Evolutionary conservation across 2,329 filamentous ascomycete species (phyloP), one percentile per base, ranked within the genome.

Genomic region (Penicillium sp.): DNA sequence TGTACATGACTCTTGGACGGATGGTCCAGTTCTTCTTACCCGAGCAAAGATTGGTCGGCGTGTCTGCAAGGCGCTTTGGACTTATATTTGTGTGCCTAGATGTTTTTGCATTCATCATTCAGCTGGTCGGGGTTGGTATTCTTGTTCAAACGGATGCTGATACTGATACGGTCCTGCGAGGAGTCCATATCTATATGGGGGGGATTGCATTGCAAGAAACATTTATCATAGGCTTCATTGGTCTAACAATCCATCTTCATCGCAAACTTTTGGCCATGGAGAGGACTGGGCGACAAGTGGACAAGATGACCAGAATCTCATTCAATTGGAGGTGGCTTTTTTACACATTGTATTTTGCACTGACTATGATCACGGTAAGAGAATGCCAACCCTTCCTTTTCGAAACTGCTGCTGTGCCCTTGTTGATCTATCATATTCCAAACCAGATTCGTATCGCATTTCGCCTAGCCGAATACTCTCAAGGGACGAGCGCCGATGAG

Each of bases 401-500:
- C 32, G 10, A 2, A 7, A 20, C 10, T 36, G n/a, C 8, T 20
- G 10, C 8, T n/a, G 33, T 13, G 17, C 4, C 20, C 9, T 20
- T 23, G 4, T 18, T 40, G 10, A 44, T 7, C 12, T 20, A 13
- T 12, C 46, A 4, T 5, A 27, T 32, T 21, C 3, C 7, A 2
- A 4, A 39, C 44, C n/a, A 82, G 75, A 65, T 78, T 23, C 80
- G 84, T 27, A 85, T 87, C 63, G 78, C 84, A 56, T 88, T 80
- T 68, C 81, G 84, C 24, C 73, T 88, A 2, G 67, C 75, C 46
- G 83, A 87, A 64, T 87, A 84, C 13, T 71, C 75, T 1, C 74
- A 88, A 15, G 68, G 70, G 8, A 75, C 73, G 7, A 69, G 74
- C 4, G 80, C 84, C 1, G 87, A 86, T 64, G 84, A 88, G 61